phyloP scores from a whole-genome alignment of 257 asterid genomes.

The Solanum habrochaites region DNA sequence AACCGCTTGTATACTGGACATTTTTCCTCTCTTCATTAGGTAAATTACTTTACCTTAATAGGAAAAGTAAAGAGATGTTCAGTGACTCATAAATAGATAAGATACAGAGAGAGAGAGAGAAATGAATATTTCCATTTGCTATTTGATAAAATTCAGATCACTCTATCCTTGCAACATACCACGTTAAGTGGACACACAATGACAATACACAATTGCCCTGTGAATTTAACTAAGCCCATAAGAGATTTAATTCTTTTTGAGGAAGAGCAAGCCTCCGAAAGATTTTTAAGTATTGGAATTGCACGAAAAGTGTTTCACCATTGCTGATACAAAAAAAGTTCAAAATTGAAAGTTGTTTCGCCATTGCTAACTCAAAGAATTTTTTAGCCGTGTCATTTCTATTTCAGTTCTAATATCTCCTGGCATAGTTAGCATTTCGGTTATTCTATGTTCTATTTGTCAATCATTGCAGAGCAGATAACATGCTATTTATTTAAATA shows the following conservation, averaged over 20 bases:
- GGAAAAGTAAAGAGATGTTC: neutral
- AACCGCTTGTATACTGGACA: neutral
- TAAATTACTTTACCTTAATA: neutral
- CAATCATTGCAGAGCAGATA: neutral
- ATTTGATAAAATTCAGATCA: neutral
- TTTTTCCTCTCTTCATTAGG: neutral
- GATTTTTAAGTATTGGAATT: neutral
- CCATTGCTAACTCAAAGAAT: neutral
- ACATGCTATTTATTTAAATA: neutral
- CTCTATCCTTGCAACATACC: neutral
- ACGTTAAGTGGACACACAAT: neutral
- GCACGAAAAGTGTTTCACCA: neutral
- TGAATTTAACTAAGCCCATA: neutral
- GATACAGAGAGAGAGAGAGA: neutral
- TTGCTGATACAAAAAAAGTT: neutral
- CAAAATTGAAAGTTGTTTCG: neutral
- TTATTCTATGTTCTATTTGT: neutral
- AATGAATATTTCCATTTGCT: neutral
- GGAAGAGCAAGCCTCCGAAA: neutral
- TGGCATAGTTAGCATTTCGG: neutral
- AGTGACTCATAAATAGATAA: neutral
- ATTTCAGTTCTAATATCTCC: neutral
- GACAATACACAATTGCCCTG: neutral
- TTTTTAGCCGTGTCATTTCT: neutral
- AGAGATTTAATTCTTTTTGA: neutral